Evolutionary conservation across 441 rosid species (phyloP), one percentile per base, ranked within the genome.

Genomic region (Euphorbia celastroides): DNA sequence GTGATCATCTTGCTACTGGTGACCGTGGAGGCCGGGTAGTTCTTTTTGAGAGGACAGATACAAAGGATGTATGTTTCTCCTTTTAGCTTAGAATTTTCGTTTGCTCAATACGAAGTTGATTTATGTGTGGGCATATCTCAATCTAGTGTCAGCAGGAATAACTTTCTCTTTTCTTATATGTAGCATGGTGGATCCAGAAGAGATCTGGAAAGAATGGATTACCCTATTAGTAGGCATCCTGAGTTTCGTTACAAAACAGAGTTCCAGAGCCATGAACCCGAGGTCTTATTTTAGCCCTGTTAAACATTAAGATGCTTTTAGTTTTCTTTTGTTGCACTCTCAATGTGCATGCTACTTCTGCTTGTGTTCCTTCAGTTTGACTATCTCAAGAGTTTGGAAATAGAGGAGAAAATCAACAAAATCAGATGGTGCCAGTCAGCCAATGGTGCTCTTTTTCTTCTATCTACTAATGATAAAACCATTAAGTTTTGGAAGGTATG

Each of bases 191-290:
- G 91, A 72, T 75, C 68, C 8, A 80, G 89, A 65, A 91, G 86
- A 70, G 93, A 89, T 74, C 72, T 85, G 60, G 98, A 93, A 79
- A 90, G 79, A 68, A 79, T 77, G 64, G 95, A 85, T 72, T 80
- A 75, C 77, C 67, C 87, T 57, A 48, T 84, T 48, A 78, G 57
- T 71, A 82, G 85, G 80, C 98, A 87, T 60, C n/a, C n/a, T n/a
- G n/a, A n/a, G n/a, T n/a, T n/a, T n/a, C n/a, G n/a, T n/a, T n/a
- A n/a, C n/a, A n/a, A 90, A 80, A 93, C 98, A 50, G 98, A 93
- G 75, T 90, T 93, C 77, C 98, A 93, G 78, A 93, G 97, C 84
- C 98, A 88, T 71, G 98, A 93, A 70, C 97, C 97, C n/a, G 98
- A 93, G 98, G 97, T 88, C 72, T 70, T 62, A 60, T 46, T 65